These are phyloP conservation scores for Epichloe hybrida DNA, from an alignment of 2,329 filamentous ascomycete genomes.

Conservation along the genomic window DNA sequence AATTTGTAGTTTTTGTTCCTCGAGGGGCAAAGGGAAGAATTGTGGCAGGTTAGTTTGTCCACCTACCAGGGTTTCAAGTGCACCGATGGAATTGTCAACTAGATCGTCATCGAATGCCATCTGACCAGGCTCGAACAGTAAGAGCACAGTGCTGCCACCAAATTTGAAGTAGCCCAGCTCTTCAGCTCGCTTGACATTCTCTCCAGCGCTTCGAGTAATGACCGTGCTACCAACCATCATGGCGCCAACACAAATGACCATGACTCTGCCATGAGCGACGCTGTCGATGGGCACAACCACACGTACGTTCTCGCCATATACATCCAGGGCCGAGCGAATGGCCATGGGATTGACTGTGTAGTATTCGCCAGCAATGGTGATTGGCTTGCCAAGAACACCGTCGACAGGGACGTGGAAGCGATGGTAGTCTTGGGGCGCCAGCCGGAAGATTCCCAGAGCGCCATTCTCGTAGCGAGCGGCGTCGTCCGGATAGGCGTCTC, in stretches of 20 bases:
- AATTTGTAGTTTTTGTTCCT: not conserved
- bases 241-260: constrained; percentile 92
- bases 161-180: constrained; percentile 99
- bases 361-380: constrained; percentile 87
- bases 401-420: constrained; percentile 97
- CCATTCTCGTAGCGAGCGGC: constrained; percentile 69
- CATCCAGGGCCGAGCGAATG: constrained; percentile 84
- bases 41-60: not conserved
- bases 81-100: constrained; percentile 70
- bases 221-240: constrained; percentile 99
- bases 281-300: constrained; percentile 86
- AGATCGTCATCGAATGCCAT: constrained; percentile 87
- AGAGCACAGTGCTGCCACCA: constrained; percentile 78
- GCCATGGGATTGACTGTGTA: constrained; percentile 99
- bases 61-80: constrained; percentile 85
- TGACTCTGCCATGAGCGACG: constrained; percentile 75
- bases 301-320: constrained; percentile 92
- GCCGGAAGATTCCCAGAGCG: constrained; percentile 73
- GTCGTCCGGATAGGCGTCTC: constrained; percentile 80
- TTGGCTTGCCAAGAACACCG: constrained; percentile 72
- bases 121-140: constrained; percentile 83
- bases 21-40: not conserved
- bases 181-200: constrained; percentile 71
- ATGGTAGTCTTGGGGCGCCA: constrained; percentile 96
- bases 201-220: constrained; percentile 74